Evolutionary conservation across 1,139 yeast species (phyloP).

Genomic region (Diutina pseudorugosa): DNA sequence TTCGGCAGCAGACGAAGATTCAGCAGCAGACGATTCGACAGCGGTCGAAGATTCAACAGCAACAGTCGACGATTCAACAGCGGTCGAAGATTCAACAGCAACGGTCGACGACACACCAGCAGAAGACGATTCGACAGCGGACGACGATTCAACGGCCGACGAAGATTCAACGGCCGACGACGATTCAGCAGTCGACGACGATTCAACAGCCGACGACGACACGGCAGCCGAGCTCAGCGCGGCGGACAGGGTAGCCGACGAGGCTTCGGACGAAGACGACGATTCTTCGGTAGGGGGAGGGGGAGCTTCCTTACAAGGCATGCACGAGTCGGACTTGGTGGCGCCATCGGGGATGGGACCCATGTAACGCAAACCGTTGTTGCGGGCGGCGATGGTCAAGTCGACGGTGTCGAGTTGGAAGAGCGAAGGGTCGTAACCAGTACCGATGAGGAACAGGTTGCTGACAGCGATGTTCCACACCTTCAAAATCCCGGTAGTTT

Average conservation of each 20-base stretch:
- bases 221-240: background rate
- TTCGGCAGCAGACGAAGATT: background rate
- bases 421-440: constrained; percentile 9
- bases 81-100: background rate
- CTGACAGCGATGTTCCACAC: constrained; percentile 5
- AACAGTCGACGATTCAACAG: background rate
- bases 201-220: background rate
- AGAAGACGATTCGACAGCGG: background rate
- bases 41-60: background rate
- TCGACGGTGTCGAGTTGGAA: constrained; percentile 9
- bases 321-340: background rate
- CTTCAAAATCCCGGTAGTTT: constrained; percentile 14
- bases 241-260: background rate
- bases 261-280: background rate
- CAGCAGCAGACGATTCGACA: background rate
- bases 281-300: background rate
- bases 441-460: constrained; percentile 14
- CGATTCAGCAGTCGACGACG: background rate
- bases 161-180: background rate
- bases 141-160: background rate
- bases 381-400: constrained; percentile 8
- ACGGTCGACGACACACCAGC: background rate
- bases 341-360: constrained; percentile 8
- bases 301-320: background rate
- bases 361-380: constrained; percentile 12